These are phyloP conservation scores for Globisporangium sylvaticum DNA, from an alignment of 352 stramenopile species.

Conservation along the genomic window DNA sequence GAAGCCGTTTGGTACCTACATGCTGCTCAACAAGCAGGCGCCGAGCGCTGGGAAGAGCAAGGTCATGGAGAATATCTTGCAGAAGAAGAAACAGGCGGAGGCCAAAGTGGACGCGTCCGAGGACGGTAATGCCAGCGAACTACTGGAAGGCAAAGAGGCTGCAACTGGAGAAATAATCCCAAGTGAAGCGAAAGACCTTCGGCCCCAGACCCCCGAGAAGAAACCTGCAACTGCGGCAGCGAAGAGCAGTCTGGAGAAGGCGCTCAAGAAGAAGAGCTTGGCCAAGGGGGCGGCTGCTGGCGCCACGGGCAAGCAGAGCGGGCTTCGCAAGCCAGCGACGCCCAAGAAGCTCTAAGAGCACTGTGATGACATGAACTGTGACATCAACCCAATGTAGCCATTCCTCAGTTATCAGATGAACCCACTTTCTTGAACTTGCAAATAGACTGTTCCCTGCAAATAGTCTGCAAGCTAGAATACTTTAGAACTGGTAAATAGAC, in stretches of 20 bases:
- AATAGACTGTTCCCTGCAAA: too few relatives aligned
- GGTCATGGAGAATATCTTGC: conserved; percentile 32
- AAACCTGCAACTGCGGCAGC: conserved; percentile 10
- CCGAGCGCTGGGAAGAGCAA: conserved; percentile 29
- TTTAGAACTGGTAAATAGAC: too few relatives aligned
- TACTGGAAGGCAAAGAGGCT: neutral
- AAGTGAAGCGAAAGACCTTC: neutral
- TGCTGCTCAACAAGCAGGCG: conserved; percentile 38
- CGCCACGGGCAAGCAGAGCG: neutral
- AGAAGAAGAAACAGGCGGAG: conserved; percentile 19
- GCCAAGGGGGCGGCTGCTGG: neutral
- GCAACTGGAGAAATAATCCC: neutral
- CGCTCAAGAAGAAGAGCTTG: conserved; percentile 39
- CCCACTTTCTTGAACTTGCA: too few relatives aligned
- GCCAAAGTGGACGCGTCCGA: neutral
- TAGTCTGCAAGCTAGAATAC: too few relatives aligned
- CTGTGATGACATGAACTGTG: neutral
- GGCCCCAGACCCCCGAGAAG: conserved; percentile 17
- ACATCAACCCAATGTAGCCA: conserved; percentile 12
- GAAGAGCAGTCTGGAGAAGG: conserved; percentile 41
- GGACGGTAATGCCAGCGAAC: neutral
- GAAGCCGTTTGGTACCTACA: conserved; percentile 35
- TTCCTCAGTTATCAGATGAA: neutral
- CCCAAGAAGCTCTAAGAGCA: conserved; percentile 13
- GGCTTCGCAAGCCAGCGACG: conserved; percentile 4